Evolutionary conservation across 2,329 filamentous ascomycete species (phyloP).

Genomic region (Hortaea sp.): DNA sequence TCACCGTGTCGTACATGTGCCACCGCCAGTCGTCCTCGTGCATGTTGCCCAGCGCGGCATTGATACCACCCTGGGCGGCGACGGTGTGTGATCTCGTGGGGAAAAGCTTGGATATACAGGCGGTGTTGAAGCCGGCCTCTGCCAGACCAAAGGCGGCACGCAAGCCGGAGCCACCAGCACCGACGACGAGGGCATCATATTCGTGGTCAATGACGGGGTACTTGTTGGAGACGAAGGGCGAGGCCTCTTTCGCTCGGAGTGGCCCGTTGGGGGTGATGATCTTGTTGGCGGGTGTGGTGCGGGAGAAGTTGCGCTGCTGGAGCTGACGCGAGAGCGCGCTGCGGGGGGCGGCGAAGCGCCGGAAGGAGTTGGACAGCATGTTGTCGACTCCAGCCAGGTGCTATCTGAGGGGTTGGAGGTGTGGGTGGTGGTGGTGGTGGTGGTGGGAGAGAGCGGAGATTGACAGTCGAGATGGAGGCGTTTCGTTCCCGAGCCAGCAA

Average conservation of each 20-base stretch:
- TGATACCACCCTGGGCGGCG: constrained; percentile 68
- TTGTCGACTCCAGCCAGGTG: not conserved
- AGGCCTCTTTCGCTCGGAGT: constrained; percentile 86
- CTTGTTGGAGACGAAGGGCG: constrained; percentile 74
- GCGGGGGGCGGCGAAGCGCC: constrained; percentile 22
- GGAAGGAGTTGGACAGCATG: constrained; percentile 28
- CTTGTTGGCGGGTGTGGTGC: constrained; percentile 69
- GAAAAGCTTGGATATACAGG: constrained; percentile 78
- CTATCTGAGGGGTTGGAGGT: not conserved
- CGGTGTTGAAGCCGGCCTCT: constrained; percentile 82
- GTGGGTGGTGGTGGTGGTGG: no score
- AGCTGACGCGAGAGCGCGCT: constrained; percentile 27
- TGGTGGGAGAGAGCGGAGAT: not conserved
- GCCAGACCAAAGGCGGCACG: constrained; percentile 77
- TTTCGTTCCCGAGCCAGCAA: no score
- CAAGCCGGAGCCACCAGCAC: constrained; percentile 71
- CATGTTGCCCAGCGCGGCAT: constrained; percentile 87
- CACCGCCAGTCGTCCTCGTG: constrained; percentile 97
- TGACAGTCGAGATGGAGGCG: no score
- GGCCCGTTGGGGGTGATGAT: constrained; percentile 71
- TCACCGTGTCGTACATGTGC: constrained; percentile 99
- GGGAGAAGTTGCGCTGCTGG: constrained; percentile 59
- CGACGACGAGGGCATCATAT: constrained; percentile 94
- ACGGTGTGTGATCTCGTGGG: constrained; percentile 79
- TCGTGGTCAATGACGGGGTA: constrained; percentile 98